Base-by-base conservation (phyloP, 2,329 filamentous ascomycete genomes). In the Fusarium clavum region DNA sequence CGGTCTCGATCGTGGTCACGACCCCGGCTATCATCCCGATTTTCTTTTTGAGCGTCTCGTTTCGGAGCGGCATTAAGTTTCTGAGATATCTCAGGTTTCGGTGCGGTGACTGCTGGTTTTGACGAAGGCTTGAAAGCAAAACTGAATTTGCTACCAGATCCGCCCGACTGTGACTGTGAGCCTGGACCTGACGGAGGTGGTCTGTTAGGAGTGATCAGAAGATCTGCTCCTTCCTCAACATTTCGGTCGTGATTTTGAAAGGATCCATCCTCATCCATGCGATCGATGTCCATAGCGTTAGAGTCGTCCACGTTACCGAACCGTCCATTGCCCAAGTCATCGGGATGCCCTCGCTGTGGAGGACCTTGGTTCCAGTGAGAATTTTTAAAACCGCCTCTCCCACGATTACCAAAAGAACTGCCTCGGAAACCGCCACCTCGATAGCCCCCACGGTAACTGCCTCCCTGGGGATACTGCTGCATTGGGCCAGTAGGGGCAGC, bases 111-210 rank as follows among this genome's bases (percentile, higher is more conserved):
- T 4, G 85, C 80, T 10, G 85, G 82, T 72, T 91, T 91, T 13
- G 85, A 86, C 44, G 91, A 87, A 12, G 90, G 87, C 78, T 98
- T 98, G 80, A 98, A 94, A 2, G 94, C 94, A 79, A 98, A 98
- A 78, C 94, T 97, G 76, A 98, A 97, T 80, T 95, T 96, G 46
- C 89, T 88, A 40, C 89, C 89, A 57, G 83, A 81, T 29, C 49
- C 49, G 9, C 34, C 49, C 12, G 49, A 53, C 34, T 53, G 49
- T 20, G 49, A 53, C 16, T 53, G 49, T 3, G 81, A 79, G 18
- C 79, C 83, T n/a, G 87, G 83, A 8, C 87, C 85, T 3, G 84
- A 83, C 22, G 86, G 83, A 4, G 86, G 81, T 41, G 87, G 83
- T 61, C 87, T 86, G 60, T 80, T 83, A 13, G 88, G 84, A 22